A percentile compares a stretch with the other conserved stretches of the same genome.
These are phyloP conservation scores for Chalara sp. DNA, from an alignment of 2,329 filamentous ascomycete species.

Conservation along the genomic window DNA sequence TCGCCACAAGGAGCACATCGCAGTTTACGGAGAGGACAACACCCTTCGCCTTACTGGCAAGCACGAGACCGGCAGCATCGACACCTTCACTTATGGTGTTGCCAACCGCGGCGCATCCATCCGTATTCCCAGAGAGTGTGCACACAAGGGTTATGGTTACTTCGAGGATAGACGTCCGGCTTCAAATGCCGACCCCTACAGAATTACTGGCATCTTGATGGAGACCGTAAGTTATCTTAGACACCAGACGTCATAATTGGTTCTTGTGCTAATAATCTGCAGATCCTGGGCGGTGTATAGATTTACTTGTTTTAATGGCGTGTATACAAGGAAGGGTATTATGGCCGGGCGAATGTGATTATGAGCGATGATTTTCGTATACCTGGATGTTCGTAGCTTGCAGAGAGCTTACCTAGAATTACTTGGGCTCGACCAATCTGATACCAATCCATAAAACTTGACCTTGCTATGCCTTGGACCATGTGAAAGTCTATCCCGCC, in stretches of 20 bases:
- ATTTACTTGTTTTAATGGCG: no score
- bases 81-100: constrained; percentile 88
- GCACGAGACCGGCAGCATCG: constrained; percentile 91
- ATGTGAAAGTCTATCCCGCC: no score
- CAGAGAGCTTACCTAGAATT: no score
- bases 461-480: no score
- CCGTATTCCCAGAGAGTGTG: constrained; percentile 80
- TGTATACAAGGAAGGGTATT: no score
- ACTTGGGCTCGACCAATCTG: no score
- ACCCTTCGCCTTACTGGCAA: constrained; percentile 85
- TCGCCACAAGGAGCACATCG: constrained; percentile 78
- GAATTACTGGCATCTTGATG: constrained; percentile 41
- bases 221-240: constrained; percentile 25
- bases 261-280: background rate
- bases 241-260: background rate
- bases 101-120: constrained; percentile 94
- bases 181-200: constrained; percentile 83
- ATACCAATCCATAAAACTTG: no score
- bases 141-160: constrained; percentile 87
- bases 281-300: constrained; percentile 24
- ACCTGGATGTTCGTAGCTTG: no score
- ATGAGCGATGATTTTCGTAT: no score
- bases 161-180: constrained; percentile 82
- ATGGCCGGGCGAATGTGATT: no score
- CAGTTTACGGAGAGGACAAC: constrained; percentile 94